These are phyloP conservation scores for Coniophora puteana DNA, from an alignment of 1,284 basidiomycete species.

Conservation along the genomic window DNA sequence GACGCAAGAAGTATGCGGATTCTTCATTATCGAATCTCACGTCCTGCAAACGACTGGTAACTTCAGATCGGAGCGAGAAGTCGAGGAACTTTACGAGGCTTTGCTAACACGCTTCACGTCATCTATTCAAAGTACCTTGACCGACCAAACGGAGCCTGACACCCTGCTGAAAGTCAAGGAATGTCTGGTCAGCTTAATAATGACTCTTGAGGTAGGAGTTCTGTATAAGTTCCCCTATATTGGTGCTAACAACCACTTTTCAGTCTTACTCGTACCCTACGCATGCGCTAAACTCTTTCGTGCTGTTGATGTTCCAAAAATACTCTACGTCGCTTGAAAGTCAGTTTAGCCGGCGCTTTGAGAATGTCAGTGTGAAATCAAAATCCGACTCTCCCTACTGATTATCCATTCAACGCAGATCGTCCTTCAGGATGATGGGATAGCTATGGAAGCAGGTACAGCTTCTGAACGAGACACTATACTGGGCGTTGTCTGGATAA, in stretches of 20 bases:
- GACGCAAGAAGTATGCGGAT: slow-evolving; percentile 95
- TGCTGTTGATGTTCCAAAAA: slow-evolving; percentile 87
- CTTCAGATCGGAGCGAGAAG: slow-evolving; percentile 87
- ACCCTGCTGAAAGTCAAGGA: slow-evolving; percentile 85
- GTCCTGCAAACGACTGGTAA: slow-evolving; percentile 84
- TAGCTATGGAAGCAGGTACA: slow-evolving; percentile 85
- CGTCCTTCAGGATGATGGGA: slow-evolving; percentile 85
- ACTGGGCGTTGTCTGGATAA: slow-evolving; percentile 84
- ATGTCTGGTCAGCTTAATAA: slow-evolving; percentile 82
- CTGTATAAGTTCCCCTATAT: neutral
- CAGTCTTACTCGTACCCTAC: slow-evolving; percentile 88
- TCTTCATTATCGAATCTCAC: slow-evolving; percentile 96
- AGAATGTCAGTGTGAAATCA: slow-evolving; percentile 49
- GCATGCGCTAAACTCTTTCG: slow-evolving; percentile 77
- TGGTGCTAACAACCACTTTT: slow-evolving; percentile 10
- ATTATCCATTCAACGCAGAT: slow-evolving; percentile 47
- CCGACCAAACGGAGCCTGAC: slow-evolving; percentile 78
- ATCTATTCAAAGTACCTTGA: slow-evolving; percentile 73
- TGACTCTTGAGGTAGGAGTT: slow-evolving; percentile 81
- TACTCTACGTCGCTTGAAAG: slow-evolving; percentile 83
- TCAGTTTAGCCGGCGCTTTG: slow-evolving; percentile 82
- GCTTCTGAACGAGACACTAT: slow-evolving; percentile 73
- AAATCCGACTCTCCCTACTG: neutral
- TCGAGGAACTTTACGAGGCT: slow-evolving; percentile 96
- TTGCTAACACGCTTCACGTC: slow-evolving; percentile 78